Base-by-base conservation (phyloP, 805 yeast species). In the Saturnispora kantuleensis region DNA sequence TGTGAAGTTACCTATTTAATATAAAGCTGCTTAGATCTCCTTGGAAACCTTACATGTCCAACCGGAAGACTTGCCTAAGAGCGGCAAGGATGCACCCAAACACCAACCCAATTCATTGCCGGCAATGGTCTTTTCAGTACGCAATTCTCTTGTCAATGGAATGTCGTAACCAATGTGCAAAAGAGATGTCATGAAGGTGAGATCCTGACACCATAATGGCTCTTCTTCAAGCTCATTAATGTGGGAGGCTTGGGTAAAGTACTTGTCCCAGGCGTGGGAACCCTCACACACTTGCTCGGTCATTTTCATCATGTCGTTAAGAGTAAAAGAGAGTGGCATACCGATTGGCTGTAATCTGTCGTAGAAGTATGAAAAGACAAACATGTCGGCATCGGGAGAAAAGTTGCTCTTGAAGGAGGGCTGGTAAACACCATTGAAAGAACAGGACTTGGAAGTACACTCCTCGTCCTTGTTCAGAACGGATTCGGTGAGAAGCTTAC, bases 51-150 rank as follows among this genome's bases (percentile, higher is more conserved):
- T 68, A 64, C 96, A 87, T 42, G 69, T 72, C 96, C 96, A 86
- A 35, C 77, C 79, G 16, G 76, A 65, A 38, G 62, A 65, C 49
- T 71, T 69, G 50, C 84, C 93, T 53, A 93, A 70, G 54, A 93
- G 68, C 8, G 97, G 97, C 55, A 93, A 73, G 2, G 97, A 86
- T 1, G 97, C 98, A 55, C 99, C 99, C 46, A 93, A 71, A 70
- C 97, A 93, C 99, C 99, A 93, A 31, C 98, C 99, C 42, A 93
- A 73, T 67, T 93, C 98, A 56, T 86, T 88, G 58, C 79, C 78
- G 42, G 79, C 83, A 55, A 93, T 86, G 60, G 78, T 88, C 69
- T 87, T 80, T 8, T 97, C 97, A 6, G 96, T 93, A 63, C 77
- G 84, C 54, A 93, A 77, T 65, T 90, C 97, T 62, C 97, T 79